These are phyloP conservation scores for Cytospora piceae DNA, from an alignment of 2,329 filamentous ascomycete genomes.

Conservation along the genomic window DNA sequence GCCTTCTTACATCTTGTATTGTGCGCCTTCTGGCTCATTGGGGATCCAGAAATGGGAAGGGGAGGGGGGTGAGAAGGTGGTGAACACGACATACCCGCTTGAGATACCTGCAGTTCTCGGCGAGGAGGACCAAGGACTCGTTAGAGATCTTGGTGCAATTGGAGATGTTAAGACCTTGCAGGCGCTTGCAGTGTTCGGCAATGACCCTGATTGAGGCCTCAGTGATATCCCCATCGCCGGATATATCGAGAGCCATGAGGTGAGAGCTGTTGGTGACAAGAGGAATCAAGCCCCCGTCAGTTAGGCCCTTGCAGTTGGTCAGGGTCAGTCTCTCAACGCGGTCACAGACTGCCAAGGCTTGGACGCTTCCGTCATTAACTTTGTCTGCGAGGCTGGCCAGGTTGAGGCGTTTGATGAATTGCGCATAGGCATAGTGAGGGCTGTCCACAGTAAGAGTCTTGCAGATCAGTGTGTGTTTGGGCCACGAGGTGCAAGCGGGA, in stretches of 20 bases:
- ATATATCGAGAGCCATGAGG: conserved; percentile 88
- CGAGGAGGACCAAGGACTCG: conserved; percentile 79
- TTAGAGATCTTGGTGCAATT: conserved; percentile 84
- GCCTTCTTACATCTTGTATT: neutral
- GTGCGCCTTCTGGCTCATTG: neutral
- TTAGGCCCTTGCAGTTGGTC: conserved; percentile 84
- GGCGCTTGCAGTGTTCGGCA: conserved; percentile 77
- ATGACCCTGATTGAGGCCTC: conserved; percentile 78
- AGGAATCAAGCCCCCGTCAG: conserved; percentile 79
- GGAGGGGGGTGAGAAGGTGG: neutral
- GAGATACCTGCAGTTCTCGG: conserved; percentile 80
- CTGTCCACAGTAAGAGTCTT: conserved; percentile 70
- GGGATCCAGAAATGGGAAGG: neutral
- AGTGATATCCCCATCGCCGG: conserved; percentile 80
- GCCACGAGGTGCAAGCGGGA: conserved; percentile 86
- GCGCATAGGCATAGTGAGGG: conserved; percentile 87
- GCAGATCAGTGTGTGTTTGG: conserved; percentile 79
- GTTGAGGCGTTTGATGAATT: conserved; percentile 91
- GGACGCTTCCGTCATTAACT: conserved; percentile 87
- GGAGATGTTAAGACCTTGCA: conserved; percentile 93
- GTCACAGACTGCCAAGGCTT: conserved; percentile 81
- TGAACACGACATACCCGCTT: conserved; percentile 68
- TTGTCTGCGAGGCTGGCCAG: conserved; percentile 74
- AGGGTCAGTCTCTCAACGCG: conserved; percentile 90
- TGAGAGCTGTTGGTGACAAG: conserved; percentile 79